Base-by-base conservation (phyloP, 768 basidiomycete genomes). In the Tulasnella sp. region DNA sequence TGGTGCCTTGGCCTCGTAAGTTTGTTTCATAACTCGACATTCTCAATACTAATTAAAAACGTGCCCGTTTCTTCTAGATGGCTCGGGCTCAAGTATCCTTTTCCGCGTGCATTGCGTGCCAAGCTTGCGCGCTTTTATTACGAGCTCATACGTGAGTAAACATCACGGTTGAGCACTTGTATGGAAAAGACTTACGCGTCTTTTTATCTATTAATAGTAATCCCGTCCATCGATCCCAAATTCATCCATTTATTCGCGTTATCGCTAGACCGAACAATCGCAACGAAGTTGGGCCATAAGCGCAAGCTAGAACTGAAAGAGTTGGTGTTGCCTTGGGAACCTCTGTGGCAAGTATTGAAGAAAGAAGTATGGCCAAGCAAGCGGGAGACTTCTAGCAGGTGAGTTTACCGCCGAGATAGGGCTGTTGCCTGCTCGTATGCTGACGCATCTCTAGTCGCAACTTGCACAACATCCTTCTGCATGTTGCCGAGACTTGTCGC, bases 51-150 rank as follows among this genome's bases (percentile, higher is more conserved):
- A 21, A 24, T 50, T 10, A 7, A 15, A 15, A 50, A 23, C n/a
- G 21, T 51, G 30, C 17, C n/a, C 34, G 7, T 38, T 7, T 15
- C 15, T 24, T 58, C 45, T 38, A 90, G 88, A 70, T 91, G 88
- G 88, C 69, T 90, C 50, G 73, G 84, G 64, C 81, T 90, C 82
- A 81, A 82, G 42, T 91, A 90, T 70, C 88, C 88, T 2, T 78
- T 91, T 65, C 71, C 78, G 45, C 86, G 79, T 60, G 66, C 80
- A 30, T 81, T 80, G 48, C 84, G 88, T 17, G 82, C 83, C 21
- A 83, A 81, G 68, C 80, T 91, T 55, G 85, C 83, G 13, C 77
- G 76, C 38, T 72, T 91, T 50, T 89, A 89, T 71, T 90, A 86
- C 66, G 85, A 90, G 66, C 71, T 91, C n/a, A 81, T 79, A 68